Conservation (phyloP, 441 rosid species). For the Croton setiger region DNA sequence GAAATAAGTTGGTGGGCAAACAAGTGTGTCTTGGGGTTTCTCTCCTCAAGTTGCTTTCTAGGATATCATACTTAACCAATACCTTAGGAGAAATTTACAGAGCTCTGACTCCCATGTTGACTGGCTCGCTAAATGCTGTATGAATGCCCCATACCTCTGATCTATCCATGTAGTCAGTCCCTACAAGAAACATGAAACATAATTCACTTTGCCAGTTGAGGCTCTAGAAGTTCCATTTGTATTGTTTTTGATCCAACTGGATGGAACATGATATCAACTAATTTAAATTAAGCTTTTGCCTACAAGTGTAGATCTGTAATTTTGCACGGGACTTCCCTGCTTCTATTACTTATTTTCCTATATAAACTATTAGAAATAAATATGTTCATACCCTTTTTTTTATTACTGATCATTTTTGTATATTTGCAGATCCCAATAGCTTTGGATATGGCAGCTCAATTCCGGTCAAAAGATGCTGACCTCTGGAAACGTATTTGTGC, state of each 20-base stretch:
- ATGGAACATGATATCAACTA: not conserved
- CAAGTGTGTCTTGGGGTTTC: not conserved
- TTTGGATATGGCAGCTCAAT: constrained; percentile 94
- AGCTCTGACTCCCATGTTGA: not conserved
- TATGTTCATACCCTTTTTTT: constrained; percentile 2
- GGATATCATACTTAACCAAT: not conserved
- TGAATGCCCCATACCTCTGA: not conserved
- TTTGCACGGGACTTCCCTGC: not conserved
- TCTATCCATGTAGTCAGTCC: not conserved
- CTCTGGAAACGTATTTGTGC: constrained; percentile 97
- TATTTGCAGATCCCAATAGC: constrained; percentile 86
- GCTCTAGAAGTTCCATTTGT: not conserved
- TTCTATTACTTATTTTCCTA: not conserved
- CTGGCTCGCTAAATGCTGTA: not conserved
- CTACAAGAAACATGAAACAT: not conserved
- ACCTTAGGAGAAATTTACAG: not conserved
- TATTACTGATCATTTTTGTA: constrained; percentile 19
- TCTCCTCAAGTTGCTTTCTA: not conserved
- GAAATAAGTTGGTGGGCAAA: not conserved
- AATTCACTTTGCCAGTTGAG: not conserved
- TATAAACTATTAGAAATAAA: not conserved
- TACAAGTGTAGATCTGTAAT: not conserved
- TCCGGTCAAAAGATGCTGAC: constrained; percentile 80
- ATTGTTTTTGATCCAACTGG: not conserved
- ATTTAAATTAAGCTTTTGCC: not conserved